Evolutionary conservation across 1,284 basidiomycete genomes (phyloP).

Genomic region (Stygiomarasmius scandens): DNA sequence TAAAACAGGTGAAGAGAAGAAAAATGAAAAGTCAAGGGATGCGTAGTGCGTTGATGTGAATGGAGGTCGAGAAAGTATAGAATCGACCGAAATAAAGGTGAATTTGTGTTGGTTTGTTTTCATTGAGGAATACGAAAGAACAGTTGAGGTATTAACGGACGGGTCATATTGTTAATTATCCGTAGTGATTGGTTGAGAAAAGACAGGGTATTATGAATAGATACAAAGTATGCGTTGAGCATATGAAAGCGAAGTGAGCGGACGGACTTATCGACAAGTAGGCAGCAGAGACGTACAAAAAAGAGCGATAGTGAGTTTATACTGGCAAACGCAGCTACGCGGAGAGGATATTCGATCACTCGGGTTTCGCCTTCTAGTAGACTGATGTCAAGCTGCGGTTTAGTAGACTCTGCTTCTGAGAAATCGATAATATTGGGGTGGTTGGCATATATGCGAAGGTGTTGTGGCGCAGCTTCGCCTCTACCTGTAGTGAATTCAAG

Average conservation of each 20-base stretch:
- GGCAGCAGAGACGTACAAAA: conserved; percentile 58
- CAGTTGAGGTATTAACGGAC: too few relatives aligned
- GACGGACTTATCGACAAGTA: background rate
- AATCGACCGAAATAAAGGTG: too few relatives aligned
- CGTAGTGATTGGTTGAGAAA: too few relatives aligned
- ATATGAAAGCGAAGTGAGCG: background rate
- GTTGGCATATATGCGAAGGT: conserved; percentile 72
- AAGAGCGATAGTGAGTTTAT: conserved; percentile 74
- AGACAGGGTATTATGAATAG: background rate
- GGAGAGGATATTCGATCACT: conserved; percentile 76
- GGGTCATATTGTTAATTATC: too few relatives aligned
- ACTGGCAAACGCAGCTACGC: conserved; percentile 74
- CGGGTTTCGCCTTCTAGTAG: conserved; percentile 69
- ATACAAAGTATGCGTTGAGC: background rate
- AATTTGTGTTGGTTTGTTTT: too few relatives aligned
- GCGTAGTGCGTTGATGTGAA: too few relatives aligned
- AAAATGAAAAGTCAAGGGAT: too few relatives aligned
- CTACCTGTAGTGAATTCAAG: conserved; percentile 49
- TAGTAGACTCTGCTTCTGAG: conserved; percentile 63
- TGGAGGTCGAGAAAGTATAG: too few relatives aligned
- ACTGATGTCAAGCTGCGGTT: conserved; percentile 70
- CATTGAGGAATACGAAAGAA: too few relatives aligned
- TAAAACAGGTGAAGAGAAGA: too few relatives aligned
- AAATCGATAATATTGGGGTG: conserved; percentile 76
- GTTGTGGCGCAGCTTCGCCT: conserved; percentile 68